A percentile compares a stretch with the other conserved stretches of the same genome.
Conservation (phyloP, 2,329 filamentous ascomycete species). For the Pseudocercospora macadamiae region DNA sequence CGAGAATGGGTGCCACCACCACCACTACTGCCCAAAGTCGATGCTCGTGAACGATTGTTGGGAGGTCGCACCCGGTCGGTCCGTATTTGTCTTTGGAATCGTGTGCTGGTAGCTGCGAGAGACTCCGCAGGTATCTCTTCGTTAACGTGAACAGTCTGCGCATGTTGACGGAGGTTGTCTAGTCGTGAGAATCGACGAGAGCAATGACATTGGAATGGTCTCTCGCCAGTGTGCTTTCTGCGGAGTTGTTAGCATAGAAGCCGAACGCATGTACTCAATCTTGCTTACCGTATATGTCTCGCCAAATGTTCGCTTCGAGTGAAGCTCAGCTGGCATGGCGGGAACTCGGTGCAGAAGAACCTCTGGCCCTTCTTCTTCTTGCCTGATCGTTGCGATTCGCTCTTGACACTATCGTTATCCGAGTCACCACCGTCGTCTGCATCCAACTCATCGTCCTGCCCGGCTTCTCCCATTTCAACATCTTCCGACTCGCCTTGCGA, state of each 20-base stretch:
- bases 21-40: constrained; percentile 71
- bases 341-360: constrained; percentile 95
- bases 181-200: constrained; percentile 88
- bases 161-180: constrained; percentile 94
- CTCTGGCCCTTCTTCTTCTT: constrained; percentile 97
- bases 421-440: constrained; percentile 62
- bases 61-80: constrained; percentile 80
- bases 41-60: constrained; percentile 72
- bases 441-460: constrained; percentile 70
- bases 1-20: constrained; percentile 63
- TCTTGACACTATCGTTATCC: constrained; percentile 54
- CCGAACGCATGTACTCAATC: neutral
- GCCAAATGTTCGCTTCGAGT: constrained; percentile 94
- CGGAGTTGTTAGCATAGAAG: constrained; percentile 30
- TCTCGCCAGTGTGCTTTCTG: constrained; percentile 96
- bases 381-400: constrained; percentile 70
- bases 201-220: constrained; percentile 96
- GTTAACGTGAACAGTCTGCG: constrained; percentile 95
- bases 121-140: constrained; percentile 95
- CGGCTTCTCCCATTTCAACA: constrained; percentile 71
- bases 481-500: constrained; percentile 71
- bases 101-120: constrained; percentile 85
- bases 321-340: constrained; percentile 91
- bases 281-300: constrained; percentile 79
- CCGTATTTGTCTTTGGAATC: constrained; percentile 89